phyloP scores from a whole-genome alignment of 495 filamentous ascomycete species.

The Aspergillus cavernicola region DNA sequence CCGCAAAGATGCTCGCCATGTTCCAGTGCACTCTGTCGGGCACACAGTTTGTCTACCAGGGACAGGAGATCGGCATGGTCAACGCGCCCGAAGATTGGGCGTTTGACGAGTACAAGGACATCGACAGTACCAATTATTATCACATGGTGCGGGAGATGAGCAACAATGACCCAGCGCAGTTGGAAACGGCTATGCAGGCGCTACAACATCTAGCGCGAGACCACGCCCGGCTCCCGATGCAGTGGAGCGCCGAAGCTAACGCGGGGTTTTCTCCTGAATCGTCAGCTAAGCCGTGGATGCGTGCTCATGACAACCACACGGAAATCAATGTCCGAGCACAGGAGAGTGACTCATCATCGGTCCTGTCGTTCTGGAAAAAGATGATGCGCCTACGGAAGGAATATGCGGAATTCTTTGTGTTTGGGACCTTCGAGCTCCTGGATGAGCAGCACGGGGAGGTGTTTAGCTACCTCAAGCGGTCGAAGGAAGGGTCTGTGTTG shows the following conservation, averaged over 20 bases:
- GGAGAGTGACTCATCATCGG: slow-evolving; percentile 39
- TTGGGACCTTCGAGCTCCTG: slow-evolving; percentile 53
- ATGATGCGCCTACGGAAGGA: slow-evolving; percentile 52
- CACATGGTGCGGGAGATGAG: slow-evolving; percentile 32
- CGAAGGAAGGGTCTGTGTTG: slow-evolving; percentile 39
- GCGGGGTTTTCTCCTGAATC: slow-evolving; percentile 43
- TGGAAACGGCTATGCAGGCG: not conserved
- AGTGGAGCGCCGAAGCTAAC: slow-evolving; percentile 46
- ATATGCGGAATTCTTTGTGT: slow-evolving; percentile 54
- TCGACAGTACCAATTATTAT: slow-evolving; percentile 65
- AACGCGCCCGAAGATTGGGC: slow-evolving; percentile 62
- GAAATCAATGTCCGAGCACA: slow-evolving; percentile 47
- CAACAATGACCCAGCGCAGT: slow-evolving; percentile 20
- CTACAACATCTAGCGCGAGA: slow-evolving; percentile 33
- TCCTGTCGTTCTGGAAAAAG: slow-evolving; percentile 48
- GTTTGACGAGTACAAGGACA: slow-evolving; percentile 66
- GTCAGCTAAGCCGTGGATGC: slow-evolving; percentile 56
- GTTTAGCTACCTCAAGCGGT: slow-evolving; percentile 44
- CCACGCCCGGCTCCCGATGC: slow-evolving; percentile 50
- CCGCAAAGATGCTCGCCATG: slow-evolving; percentile 61
- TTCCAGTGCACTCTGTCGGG: slow-evolving; percentile 56
- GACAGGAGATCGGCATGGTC: slow-evolving; percentile 72
- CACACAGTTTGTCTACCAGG: slow-evolving; percentile 71
- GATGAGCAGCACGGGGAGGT: slow-evolving; percentile 40
- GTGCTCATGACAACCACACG: slow-evolving; percentile 48